A percentile compares a stretch with the other conserved stretches of the same genome.
Conservation (phyloP, 768 basidiomycete species). For the Rhodotorula toruloides region DNA sequence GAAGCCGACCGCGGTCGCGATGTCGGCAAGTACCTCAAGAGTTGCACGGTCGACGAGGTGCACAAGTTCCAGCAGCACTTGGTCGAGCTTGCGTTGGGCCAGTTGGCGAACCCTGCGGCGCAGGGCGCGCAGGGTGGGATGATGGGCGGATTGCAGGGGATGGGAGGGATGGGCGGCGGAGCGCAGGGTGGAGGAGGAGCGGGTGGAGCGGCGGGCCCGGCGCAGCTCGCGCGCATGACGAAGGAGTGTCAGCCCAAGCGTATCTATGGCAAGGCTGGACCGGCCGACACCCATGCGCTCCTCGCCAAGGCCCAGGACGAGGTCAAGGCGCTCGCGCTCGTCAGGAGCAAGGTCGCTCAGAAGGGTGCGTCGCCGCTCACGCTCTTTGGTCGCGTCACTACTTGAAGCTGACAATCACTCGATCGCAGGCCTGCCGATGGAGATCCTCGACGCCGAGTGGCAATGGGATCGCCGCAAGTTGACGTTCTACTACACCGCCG, state of each 20-base stretch:
- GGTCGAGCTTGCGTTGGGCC: constrained; percentile 52
- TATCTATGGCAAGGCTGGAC: constrained; percentile 82
- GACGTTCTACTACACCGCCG: constrained; percentile 95
- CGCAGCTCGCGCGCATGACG: constrained; percentile 51
- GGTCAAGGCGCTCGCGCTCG: constrained; percentile 80
- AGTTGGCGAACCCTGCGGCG: constrained; percentile 35
- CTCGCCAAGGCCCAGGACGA: constrained; percentile 83
- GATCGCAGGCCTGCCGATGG: constrained; percentile 78
- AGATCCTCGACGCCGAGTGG: constrained; percentile 96
- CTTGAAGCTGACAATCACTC: not conserved
- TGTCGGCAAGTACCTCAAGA: constrained; percentile 58
- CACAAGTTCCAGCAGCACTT: constrained; percentile 83
- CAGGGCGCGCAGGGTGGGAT: constrained; percentile 14
- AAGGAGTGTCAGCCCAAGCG: constrained; percentile 96
- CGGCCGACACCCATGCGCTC: constrained; percentile 76
- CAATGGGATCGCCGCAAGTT: constrained; percentile 98
- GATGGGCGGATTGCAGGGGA: not conserved
- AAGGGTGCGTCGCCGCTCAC: constrained; percentile 49
- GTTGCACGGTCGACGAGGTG: constrained; percentile 65
- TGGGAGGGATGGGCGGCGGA: constrained; percentile 45
- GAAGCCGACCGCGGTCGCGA: constrained; percentile 79
- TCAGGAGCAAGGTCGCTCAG: constrained; percentile 83
- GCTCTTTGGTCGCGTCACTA: no score
- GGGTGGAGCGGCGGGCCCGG: constrained; percentile 37
- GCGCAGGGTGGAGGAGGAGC: constrained; percentile 40